Percentiles rank a stretch among this genome's conserved stretches.
Evolutionary conservation across 305 asterid species (phyloP).

Genomic region (Rubia peregrina): DNA sequence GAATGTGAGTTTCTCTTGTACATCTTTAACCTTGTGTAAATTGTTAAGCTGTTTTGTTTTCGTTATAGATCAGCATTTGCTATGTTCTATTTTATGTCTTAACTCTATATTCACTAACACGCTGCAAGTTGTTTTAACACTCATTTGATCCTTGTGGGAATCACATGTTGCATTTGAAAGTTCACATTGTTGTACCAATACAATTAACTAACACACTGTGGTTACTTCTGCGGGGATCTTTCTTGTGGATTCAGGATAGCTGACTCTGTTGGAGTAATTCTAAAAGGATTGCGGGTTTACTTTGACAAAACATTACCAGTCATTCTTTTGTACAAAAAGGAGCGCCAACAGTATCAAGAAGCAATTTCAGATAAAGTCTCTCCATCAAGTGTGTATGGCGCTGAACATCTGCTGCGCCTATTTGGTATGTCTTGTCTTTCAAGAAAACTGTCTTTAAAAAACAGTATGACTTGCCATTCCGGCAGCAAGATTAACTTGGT

Average conservation of each 20-base stretch:
- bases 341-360: constrained; percentile 78
- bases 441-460: background rate
- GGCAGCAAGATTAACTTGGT: constrained; percentile 10
- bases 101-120: background rate
- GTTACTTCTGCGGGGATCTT: constrained; percentile 15
- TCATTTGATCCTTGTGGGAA: background rate
- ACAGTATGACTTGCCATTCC: background rate
- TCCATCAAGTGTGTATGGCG: constrained; percentile 88
- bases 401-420: constrained; percentile 92
- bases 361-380: constrained; percentile 47
- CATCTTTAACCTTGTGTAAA: constrained; percentile 17
- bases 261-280: constrained; percentile 67
- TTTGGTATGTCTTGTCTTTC: constrained; percentile 54
- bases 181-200: constrained; percentile 4
- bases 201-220: background rate
- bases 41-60: background rate
- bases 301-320: constrained; percentile 80
- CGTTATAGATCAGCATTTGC: background rate
- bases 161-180: background rate
- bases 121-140: background rate
- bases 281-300: constrained; percentile 77
- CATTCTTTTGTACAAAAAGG: constrained; percentile 77
- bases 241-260: constrained; percentile 46
- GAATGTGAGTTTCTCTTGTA: constrained; percentile 49
- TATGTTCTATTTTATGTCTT: background rate